Conservation (phyloP, 1,284 basidiomycete species). For the Agroathelia rolfsii region DNA sequence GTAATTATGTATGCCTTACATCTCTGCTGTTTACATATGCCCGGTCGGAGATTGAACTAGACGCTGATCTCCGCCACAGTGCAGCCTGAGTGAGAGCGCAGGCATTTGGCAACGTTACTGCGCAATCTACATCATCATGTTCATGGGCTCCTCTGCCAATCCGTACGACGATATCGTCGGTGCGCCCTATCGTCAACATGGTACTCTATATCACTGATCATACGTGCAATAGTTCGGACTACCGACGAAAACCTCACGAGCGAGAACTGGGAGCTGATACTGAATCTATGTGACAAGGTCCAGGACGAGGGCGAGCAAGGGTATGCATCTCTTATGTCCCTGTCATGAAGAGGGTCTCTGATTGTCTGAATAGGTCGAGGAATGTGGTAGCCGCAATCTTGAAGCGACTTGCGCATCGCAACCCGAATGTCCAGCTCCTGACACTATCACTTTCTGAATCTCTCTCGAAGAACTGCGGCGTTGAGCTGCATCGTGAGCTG, state of each 20-base stretch:
- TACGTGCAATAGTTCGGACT: constrained; percentile 59
- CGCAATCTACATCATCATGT: constrained; percentile 41
- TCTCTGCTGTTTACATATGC: too few relatives aligned
- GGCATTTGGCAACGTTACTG: too few relatives aligned
- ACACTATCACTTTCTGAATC: constrained; percentile 83
- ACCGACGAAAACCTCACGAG: constrained; percentile 91
- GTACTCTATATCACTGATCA: constrained; percentile 4
- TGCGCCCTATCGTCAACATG: constrained; percentile 33
- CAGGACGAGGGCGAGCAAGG: constrained; percentile 77
- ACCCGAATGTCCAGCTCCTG: constrained; percentile 94
- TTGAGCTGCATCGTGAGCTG: constrained; percentile 79
- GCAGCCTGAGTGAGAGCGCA: too few relatives aligned
- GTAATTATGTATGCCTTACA: too few relatives aligned
- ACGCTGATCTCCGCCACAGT: too few relatives aligned
- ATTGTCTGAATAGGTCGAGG: constrained; percentile 60
- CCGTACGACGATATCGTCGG: constrained; percentile 93
- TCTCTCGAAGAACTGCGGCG: constrained; percentile 85
- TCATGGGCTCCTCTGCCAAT: constrained; percentile 55
- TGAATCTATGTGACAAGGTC: constrained; percentile 96
- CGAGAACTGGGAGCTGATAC: constrained; percentile 94
- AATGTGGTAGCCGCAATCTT: constrained; percentile 79
- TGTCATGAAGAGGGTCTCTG: too few relatives aligned
- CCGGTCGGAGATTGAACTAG: too few relatives aligned
- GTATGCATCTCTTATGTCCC: constrained; percentile 48
- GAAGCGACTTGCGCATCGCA: constrained; percentile 89